These are phyloP conservation scores for Raphanus hybrid DNA, from an alignment of 441 rosid genomes.

Conservation along the genomic window DNA sequence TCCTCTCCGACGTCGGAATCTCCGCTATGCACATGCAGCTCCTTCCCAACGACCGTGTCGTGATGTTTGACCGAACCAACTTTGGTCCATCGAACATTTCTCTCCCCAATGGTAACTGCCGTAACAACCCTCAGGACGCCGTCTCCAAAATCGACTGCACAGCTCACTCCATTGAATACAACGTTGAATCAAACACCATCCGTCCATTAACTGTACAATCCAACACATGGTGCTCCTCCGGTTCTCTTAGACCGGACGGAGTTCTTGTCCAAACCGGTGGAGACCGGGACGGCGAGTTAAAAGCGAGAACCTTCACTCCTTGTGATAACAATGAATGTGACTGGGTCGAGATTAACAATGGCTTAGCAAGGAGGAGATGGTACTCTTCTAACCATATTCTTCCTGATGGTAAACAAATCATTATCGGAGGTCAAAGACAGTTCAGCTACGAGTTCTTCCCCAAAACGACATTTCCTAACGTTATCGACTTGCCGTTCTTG, in stretches of 20 bases:
- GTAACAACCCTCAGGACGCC: constrained; percentile 43
- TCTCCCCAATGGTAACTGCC: constrained; percentile 57
- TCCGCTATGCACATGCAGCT: constrained; percentile 77
- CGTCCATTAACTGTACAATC: constrained; percentile 57
- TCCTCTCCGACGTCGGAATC: constrained; percentile 54
- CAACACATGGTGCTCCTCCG: constrained; percentile 69
- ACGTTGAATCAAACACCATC: constrained; percentile 45
- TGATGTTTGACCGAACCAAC: constrained; percentile 64
- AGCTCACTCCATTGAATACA: constrained; percentile 63
- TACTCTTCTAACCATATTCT: constrained; percentile 39
- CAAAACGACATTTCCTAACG: constrained; percentile 30
- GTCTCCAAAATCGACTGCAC: constrained; percentile 53
- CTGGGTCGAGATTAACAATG: neutral
- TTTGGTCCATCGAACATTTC: constrained; percentile 58
- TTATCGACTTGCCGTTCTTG: constrained; percentile 48
- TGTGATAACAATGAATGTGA: constrained; percentile 24
- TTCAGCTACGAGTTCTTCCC: constrained; percentile 32
- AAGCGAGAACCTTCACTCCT: constrained; percentile 49
- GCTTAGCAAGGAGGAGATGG: neutral
- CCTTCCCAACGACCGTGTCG: constrained; percentile 59
- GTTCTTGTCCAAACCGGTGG: constrained; percentile 66
- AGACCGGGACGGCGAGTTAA: constrained; percentile 48
- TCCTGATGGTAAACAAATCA: constrained; percentile 42
- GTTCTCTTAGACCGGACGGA: constrained; percentile 59
- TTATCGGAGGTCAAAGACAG: neutral